Base-by-base conservation (phyloP, 495 filamentous ascomycete genomes). In the Hapsidospora chrysogenum region DNA sequence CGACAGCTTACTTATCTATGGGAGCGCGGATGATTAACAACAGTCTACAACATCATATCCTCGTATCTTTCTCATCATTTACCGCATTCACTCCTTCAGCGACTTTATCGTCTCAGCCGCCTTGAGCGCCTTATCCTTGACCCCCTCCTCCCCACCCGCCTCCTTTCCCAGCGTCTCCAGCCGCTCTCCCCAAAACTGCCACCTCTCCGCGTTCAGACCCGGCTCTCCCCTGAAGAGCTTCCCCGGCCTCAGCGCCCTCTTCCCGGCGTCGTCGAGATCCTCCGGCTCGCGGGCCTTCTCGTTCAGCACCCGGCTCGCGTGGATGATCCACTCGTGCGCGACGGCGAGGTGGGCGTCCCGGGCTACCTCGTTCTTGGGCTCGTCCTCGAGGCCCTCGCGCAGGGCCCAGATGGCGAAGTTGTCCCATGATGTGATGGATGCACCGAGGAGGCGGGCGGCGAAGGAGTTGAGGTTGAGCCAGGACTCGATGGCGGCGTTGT, bases 321-420 rank as follows among this genome's bases (percentile, higher is more conserved):
- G 20, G 9, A 13, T 25, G 1, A 35, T 25, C 33, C 33, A 35
- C 18, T 25, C 33, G 2, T 18, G 22, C 2, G 33, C 10, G 18
- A 21, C 16, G 6, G 23, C 9, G 10, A 35, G 15, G 33, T n/a
- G 9, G n/a, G 33, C 22, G 20, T 35, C 33, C 10, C 19, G 19
- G 11, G 17, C 33, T n/a, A 16, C 8, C 3, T 25, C 18, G 22
- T 10, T 23, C 1, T 10, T 2, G 9, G 22, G 33, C 18, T 18
- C 18, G 17, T 25, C 20, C 22, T 35, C 33, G 9, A 35, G 33
- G 17, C 18, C 33, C 1, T 21, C 19, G 20, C 33, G 33, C 11
- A 35, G 33, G 10, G 19, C 33, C 33, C 33, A 35, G 3, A 35
- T 17, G 11, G 33, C 33, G 8, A 35, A 35, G 10, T 35, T 35